A percentile compares a stretch with the other conserved stretches of the same genome.
These are phyloP conservation scores for Amborella trichopoda DNA, from an alignment of 164 flowering plant genomes.

Conservation along the genomic window DNA sequence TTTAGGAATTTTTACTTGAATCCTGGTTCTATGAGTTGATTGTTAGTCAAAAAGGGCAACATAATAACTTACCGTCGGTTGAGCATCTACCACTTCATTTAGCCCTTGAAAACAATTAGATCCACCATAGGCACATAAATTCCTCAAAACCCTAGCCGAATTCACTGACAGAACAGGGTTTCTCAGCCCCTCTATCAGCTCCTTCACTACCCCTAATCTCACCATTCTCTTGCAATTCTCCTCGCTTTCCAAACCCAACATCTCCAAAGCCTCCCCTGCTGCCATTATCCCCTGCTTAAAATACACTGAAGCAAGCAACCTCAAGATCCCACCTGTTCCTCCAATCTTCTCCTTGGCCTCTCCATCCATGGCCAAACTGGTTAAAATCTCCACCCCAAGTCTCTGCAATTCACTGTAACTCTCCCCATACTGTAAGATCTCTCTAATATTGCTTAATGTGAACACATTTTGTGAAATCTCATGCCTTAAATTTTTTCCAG, in stretches of 20 bases:
- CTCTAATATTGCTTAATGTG: conserved; percentile 83
- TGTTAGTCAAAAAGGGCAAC: too few relatives aligned
- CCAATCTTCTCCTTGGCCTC: conserved; percentile 86
- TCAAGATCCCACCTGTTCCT: conserved; percentile 75
- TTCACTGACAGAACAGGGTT: conserved; percentile 36
- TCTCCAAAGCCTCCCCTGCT: conserved; percentile 85
- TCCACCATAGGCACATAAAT: conserved; percentile 52
- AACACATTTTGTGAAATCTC: conserved; percentile 80
- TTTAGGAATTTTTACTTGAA: too few relatives aligned
- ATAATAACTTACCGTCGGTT: conserved; percentile 62
- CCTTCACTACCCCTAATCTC: conserved; percentile 29
- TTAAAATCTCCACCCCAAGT: conserved; percentile 61
- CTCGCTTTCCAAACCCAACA: conserved; percentile 70
- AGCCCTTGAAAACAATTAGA: conserved; percentile 33
- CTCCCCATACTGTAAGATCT: conserved; percentile 59
- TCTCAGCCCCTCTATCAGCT: conserved; percentile 44
- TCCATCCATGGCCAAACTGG: conserved; percentile 60
- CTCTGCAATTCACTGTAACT: conserved; percentile 47
- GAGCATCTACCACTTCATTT: conserved; percentile 36
- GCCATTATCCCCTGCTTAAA: conserved; percentile 28
- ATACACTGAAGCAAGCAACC: conserved; percentile 48
- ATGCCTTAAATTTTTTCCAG: conserved; percentile 60
- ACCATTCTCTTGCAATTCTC: conserved; percentile 46
- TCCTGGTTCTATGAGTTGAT: too few relatives aligned
- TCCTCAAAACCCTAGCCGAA: conserved; percentile 70